phyloP scores from a whole-genome alignment of 441 rosid species.

The Flueggea neowawraea region DNA sequence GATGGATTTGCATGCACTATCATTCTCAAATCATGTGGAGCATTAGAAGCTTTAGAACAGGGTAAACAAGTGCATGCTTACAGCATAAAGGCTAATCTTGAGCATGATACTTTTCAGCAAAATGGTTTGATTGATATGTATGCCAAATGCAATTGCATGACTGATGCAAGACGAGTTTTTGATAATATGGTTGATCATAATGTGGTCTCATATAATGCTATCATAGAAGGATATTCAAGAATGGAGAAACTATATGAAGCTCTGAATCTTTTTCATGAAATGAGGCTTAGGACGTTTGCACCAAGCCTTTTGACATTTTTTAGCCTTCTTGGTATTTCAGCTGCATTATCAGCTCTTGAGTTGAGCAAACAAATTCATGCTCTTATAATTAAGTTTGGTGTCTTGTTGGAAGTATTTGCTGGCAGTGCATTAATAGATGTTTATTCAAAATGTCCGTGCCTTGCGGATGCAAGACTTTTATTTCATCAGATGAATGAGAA shows the following conservation, averaged over 20 bases:
- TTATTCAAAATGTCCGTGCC: conserved; percentile 54
- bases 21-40: conserved; percentile 58
- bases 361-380: conserved; percentile 66
- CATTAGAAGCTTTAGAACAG: conserved; percentile 39
- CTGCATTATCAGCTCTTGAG: conserved; percentile 38
- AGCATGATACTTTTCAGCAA: conserved; percentile 44
- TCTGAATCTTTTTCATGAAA: conserved; percentile 43
- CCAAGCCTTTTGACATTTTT: conserved; percentile 67
- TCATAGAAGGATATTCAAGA: conserved; percentile 76
- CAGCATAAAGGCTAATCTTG: conserved; percentile 49
- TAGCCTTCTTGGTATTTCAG: conserved; percentile 65
- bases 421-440: conserved; percentile 65
- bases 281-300: conserved; percentile 42
- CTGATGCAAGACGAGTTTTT: conserved; percentile 54
- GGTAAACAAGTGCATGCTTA: conserved; percentile 74
- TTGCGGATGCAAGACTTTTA: conserved; percentile 51
- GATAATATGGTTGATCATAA: conserved; percentile 35
- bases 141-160: conserved; percentile 49
- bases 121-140: conserved; percentile 77
- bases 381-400: conserved; percentile 50
- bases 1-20: conserved; percentile 55
- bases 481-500: conserved; percentile 59
- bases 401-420: conserved; percentile 35
- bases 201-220: conserved; percentile 57
- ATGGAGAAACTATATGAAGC: conserved; percentile 47